Base-by-base conservation (phyloP, 192 early-diverging fungal genomes). In the Spinellus fusiger region DNA sequence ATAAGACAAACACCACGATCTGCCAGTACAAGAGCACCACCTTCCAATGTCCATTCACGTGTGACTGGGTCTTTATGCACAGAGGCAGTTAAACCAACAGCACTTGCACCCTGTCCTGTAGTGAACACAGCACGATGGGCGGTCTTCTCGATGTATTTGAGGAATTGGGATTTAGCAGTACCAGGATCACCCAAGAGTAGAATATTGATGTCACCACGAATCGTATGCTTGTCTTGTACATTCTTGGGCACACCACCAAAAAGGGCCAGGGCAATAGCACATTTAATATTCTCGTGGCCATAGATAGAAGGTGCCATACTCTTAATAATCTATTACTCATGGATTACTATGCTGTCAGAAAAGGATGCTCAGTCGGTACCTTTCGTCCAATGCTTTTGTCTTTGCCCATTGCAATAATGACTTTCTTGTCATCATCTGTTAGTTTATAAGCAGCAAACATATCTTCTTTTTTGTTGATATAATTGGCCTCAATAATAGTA, bases 221-320 rank as follows among this genome's bases (percentile, higher is more conserved):
- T 87, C n/a, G 87, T 77, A 75, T 94, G 93, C 74, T 98, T 98
- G 33, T 87, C 90, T 67, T 89, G 84, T 28, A 94, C 86, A 66
- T 98, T 89, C 76, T 98, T 98, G 62, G 91, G 77, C 3, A 96
- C 93, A 61, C 96, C 96, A 60, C 96, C 92, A 82, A 98, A 98
- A 80, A 98, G 83, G 23, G 92, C 83, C 26, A 98, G 73, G 2
- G 94, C 92, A 70, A 98, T 76, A 5, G 91, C 93, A 1, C 92
- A 90, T 62, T 96, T 96, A 73, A 98, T 94, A 69, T 96, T 89
- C 50, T 96, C 93, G 69, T 98, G 96, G 27, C 96, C 96, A 78
- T 91, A 96, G 68, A 98, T 98, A n/a, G 96, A 98, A 20, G 96
- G 96, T 8, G 96, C 96, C 51, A 98, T 95, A 53, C 86, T 89